phyloP scores from a whole-genome alignment of 1,139 yeast species.

The Yamadazyma dushanensis region DNA sequence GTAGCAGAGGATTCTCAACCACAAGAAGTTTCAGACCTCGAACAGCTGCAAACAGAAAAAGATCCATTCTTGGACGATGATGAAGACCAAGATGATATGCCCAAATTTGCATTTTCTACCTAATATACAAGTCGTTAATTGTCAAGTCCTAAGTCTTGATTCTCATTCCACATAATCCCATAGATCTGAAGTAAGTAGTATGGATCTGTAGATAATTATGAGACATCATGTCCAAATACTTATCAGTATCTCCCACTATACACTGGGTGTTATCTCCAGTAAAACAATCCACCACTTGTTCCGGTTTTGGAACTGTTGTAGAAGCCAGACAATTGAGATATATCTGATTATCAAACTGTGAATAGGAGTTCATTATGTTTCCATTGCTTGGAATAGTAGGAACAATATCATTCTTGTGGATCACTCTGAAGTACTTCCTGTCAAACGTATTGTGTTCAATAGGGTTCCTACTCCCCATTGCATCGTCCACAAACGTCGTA shows the following conservation, averaged over 20 bases:
- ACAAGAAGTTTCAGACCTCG: not conserved
- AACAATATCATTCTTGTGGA: slow-evolving; percentile 49
- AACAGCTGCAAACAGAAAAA: not conserved
- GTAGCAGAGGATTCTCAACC: slow-evolving; percentile 4
- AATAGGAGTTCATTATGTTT: slow-evolving; percentile 27
- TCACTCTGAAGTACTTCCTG: slow-evolving; percentile 39
- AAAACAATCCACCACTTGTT: slow-evolving; percentile 34
- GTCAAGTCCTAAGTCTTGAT: slow-evolving; percentile 5
- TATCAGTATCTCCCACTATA: slow-evolving; percentile 34
- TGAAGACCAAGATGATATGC: slow-evolving; percentile 37
- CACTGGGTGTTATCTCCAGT: slow-evolving; percentile 37
- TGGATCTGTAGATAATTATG: slow-evolving; percentile 40
- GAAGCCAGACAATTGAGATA: slow-evolving; percentile 41
- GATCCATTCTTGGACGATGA: slow-evolving; percentile 23
- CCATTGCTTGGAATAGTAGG: slow-evolving; percentile 42
- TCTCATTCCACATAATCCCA: slow-evolving; percentile 48
- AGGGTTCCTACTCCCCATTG: slow-evolving; percentile 28
- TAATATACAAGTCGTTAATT: not conserved
- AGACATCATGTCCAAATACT: slow-evolving; percentile 14
- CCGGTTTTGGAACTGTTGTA: slow-evolving; percentile 23
- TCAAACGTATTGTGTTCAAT: slow-evolving; percentile 22
- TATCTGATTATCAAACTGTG: slow-evolving; percentile 46
- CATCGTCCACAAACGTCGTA: slow-evolving; percentile 37
- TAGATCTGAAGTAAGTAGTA: slow-evolving; percentile 46
- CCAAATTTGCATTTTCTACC: slow-evolving; percentile 36